Percentiles rank a stretch among this genome's conserved stretches.
These are phyloP conservation scores for Lasiosphaeris hirsuta DNA, from an alignment of 495 filamentous ascomycete species.

Conservation along the genomic window DNA sequence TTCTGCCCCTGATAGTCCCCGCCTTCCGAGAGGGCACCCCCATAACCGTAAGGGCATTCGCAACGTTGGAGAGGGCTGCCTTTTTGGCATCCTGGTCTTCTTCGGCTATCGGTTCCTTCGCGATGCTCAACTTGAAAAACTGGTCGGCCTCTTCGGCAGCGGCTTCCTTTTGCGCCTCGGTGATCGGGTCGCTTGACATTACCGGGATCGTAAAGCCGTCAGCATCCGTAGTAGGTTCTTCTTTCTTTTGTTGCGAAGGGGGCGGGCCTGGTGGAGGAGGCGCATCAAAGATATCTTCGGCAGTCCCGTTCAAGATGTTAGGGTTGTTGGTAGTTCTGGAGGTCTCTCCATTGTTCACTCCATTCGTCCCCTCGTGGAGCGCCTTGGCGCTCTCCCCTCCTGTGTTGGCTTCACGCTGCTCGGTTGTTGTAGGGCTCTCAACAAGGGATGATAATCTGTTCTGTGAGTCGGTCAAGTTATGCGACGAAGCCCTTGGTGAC, in stretches of 20 bases:
- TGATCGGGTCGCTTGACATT: constrained; percentile 71
- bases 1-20: constrained; percentile 79
- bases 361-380: constrained; percentile 45
- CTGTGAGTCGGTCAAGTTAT: constrained; percentile 52
- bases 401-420: constrained; percentile 23
- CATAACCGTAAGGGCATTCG: constrained; percentile 67
- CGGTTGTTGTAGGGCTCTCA: constrained; percentile 41
- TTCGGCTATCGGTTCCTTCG: constrained; percentile 88
- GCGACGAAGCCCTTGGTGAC: constrained; percentile 52
- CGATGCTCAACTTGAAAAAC: constrained; percentile 85
- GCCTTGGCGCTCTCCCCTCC: constrained; percentile 32
- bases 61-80: constrained; percentile 83
- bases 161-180: constrained; percentile 77
- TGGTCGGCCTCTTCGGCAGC: constrained; percentile 61
- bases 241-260: constrained; percentile 39
- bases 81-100: constrained; percentile 81
- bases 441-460: constrained; percentile 49
- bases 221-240: constrained; percentile 46
- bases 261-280: constrained; percentile 46
- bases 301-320: constrained; percentile 37
- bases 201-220: constrained; percentile 71
- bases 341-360: constrained; percentile 26
- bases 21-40: constrained; percentile 60
- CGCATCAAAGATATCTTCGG: constrained; percentile 42
- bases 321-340: constrained; percentile 29